Conservation (phyloP, 768 basidiomycete genomes). For the Phallus indusiatus region DNA sequence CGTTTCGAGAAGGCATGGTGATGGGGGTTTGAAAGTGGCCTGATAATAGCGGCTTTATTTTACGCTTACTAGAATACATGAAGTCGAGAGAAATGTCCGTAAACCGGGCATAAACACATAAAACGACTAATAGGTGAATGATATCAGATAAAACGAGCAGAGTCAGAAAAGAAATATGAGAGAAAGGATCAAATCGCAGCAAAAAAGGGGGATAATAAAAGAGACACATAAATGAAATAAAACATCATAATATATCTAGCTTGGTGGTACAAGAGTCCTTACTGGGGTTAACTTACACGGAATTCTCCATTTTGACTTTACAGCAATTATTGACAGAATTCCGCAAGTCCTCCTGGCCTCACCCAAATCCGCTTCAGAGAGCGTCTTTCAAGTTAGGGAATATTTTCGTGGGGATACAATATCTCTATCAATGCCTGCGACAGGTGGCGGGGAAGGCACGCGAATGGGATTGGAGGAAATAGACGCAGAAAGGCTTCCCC, state of each 20-base stretch:
- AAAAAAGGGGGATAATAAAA: neutral
- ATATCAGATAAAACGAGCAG: neutral
- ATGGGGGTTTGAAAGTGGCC: neutral
- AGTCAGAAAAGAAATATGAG: neutral
- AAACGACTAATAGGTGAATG: neutral
- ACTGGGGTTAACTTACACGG: neutral
- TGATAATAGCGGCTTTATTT: neutral
- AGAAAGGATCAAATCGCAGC: neutral
- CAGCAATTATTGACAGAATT: neutral
- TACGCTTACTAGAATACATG: neutral
- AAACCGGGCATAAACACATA: neutral
- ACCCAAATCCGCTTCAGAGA: neutral
- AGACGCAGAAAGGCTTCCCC: neutral
- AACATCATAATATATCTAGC: neutral
- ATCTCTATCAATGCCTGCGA: constrained; percentile 7
- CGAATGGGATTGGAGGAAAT: constrained; percentile 6
- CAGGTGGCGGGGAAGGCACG: constrained; percentile 6
- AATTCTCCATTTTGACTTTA: neutral
- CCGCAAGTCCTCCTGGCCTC: neutral
- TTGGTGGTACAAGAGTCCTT: neutral
- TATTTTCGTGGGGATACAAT: neutral
- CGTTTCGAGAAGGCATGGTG: too few species aligned
- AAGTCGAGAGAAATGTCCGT: neutral
- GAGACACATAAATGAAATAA: neutral
- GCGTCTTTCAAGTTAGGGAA: constrained; percentile 1